Evolutionary conservation across 2,329 filamentous ascomycete species (phyloP).

Genomic region (Phaeosphaeriaceae sp.): DNA sequence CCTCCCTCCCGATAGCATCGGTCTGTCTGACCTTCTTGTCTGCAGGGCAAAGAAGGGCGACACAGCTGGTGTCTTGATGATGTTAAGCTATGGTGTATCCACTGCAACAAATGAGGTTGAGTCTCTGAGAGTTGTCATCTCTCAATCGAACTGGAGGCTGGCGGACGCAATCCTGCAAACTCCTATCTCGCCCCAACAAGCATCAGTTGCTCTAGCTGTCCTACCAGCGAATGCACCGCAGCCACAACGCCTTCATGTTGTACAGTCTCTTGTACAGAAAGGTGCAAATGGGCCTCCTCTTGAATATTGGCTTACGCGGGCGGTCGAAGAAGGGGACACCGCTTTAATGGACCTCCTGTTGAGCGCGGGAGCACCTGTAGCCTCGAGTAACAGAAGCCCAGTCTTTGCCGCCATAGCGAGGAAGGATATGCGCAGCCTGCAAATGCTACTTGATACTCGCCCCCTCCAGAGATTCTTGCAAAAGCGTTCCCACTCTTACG

Average conservation of each 20-base stretch:
- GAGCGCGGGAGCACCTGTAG: constrained; percentile 31
- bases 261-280: constrained; percentile 32
- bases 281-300: constrained; percentile 38
- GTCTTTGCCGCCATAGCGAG: constrained; percentile 30
- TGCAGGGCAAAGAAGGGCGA: constrained; percentile 37
- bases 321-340: constrained; percentile 38
- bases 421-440: constrained; percentile 30
- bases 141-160: constrained; percentile 38
- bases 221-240: constrained; percentile 27
- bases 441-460: constrained; percentile 27
- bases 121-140: constrained; percentile 34
- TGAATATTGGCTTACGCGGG: constrained; percentile 32
- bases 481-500: constrained; percentile 30
- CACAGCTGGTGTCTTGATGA: constrained; percentile 36
- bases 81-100: constrained; percentile 40
- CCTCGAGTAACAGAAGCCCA: constrained; percentile 23
- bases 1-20: constrained; percentile 32
- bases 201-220: constrained; percentile 31
- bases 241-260: constrained; percentile 33
- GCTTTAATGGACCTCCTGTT: constrained; percentile 38
- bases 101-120: constrained; percentile 38
- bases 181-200: constrained; percentile 32
- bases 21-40: constrained; percentile 38
- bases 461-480: constrained; percentile 30
- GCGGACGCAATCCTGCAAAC: constrained; percentile 34